These are phyloP conservation scores for Alectoria sarmentosa DNA, from an alignment of 495 filamentous ascomycete genomes.

Conservation along the genomic window DNA sequence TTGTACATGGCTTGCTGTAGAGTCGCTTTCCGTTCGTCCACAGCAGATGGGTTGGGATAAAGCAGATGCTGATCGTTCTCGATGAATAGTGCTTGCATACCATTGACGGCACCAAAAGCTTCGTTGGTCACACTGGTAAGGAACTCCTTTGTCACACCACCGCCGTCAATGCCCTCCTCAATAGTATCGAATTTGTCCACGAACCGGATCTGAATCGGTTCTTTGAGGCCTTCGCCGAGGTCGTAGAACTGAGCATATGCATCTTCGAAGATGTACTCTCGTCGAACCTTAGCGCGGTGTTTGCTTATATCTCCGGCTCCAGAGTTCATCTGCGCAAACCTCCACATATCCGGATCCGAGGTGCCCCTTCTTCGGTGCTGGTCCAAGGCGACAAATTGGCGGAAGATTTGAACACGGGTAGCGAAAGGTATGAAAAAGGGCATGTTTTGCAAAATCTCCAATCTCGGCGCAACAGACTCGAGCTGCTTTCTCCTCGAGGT, in stretches of 20 bases:
- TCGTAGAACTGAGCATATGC: slow-evolving; percentile 79
- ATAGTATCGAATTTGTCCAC: slow-evolving; percentile 80
- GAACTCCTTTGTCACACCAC: slow-evolving; percentile 97
- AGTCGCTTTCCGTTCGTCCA: slow-evolving; percentile 63
- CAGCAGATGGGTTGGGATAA: slow-evolving; percentile 76
- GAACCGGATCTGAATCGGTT: slow-evolving; percentile 96
- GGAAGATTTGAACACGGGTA: slow-evolving; percentile 87
- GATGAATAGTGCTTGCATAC: slow-evolving; percentile 55
- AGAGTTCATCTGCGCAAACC: slow-evolving; percentile 48
- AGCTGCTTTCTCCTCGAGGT: slow-evolving; percentile 59
- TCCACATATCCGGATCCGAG: slow-evolving; percentile 75
- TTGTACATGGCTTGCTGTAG: slow-evolving; percentile 46
- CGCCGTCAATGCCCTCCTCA: slow-evolving; percentile 95
- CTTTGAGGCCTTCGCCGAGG: slow-evolving; percentile 77
- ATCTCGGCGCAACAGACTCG: slow-evolving; percentile 68
- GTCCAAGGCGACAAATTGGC: slow-evolving; percentile 81
- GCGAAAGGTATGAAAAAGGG: slow-evolving; percentile 94
- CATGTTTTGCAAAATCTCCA: slow-evolving; percentile 92
- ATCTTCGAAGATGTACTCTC: slow-evolving; percentile 78
- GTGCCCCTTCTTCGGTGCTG: slow-evolving; percentile 70
- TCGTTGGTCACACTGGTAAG: slow-evolving; percentile 83
- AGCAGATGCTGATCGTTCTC: slow-evolving; percentile 85
- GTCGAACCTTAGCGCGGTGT: slow-evolving; percentile 74
- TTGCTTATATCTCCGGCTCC: slow-evolving; percentile 47
- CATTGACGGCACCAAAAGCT: slow-evolving; percentile 60